Conservation (phyloP, 2,329 filamentous ascomycete genomes). For the Fusarium praegraminearum region DNA sequence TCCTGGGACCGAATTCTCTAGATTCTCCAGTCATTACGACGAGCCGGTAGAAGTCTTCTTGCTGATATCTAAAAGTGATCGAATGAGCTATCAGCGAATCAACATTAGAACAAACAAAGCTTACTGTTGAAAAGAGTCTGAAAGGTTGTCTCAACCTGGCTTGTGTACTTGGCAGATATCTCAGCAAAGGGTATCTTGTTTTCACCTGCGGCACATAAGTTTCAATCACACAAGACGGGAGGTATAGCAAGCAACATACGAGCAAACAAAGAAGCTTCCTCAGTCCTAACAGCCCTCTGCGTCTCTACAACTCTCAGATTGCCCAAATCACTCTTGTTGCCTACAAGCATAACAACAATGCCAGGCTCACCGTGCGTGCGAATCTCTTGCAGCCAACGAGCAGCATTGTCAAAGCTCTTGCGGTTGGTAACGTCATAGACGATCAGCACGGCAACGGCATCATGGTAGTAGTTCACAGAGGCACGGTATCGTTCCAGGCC, state of each 20-base stretch:
- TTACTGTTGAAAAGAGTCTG: background rate
- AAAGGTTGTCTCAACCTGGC: background rate
- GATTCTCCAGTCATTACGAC: background rate
- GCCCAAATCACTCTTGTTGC: conserved; percentile 8
- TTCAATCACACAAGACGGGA: fast-evolving
- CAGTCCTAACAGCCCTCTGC: background rate
- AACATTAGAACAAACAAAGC: fast-evolving
- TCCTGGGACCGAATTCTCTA: background rate
- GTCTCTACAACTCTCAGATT: background rate
- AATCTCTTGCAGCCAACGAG: background rate
- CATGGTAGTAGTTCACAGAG: background rate
- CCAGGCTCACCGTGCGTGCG: background rate
- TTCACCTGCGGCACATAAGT: background rate
- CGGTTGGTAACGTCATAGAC: conserved; percentile 11
- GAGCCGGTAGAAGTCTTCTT: background rate
- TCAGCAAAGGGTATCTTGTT: conserved; percentile 12
- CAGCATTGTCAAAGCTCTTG: background rate
- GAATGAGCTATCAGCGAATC: background rate
- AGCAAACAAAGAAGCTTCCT: conserved; percentile 5
- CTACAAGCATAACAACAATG: background rate
- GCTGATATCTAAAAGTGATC: background rate
- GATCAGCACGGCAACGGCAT: background rate
- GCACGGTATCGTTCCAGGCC: conserved; percentile 8
- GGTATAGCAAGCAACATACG: background rate
- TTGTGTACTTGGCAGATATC: background rate